Base-by-base conservation (phyloP, 306 rosid species). In the Styphnolobium japonicum region DNA sequence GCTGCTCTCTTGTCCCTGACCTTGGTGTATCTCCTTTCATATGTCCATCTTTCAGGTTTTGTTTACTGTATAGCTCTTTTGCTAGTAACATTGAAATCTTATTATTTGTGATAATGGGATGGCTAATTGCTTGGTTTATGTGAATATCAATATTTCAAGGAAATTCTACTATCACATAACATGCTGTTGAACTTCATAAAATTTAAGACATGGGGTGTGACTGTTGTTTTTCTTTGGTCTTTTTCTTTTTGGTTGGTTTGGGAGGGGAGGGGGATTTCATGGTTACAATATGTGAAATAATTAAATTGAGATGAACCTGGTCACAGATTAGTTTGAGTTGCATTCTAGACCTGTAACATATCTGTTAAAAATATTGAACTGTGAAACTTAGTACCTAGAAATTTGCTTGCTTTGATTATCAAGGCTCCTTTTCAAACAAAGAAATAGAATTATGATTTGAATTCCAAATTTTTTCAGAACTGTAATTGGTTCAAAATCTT, bases 1-100 rank as follows among this genome's bases (percentile, higher is more conserved):
- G 87, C 96, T 69, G 81, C 58, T 81, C 51, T 88, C 73, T 42
- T 77, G 81, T 92, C 89, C 83, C 88, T 92, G 82, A 95, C 98
- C 52, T 79, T 90, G 69, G 98, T 92, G 82, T 89, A 95, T 84
- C 92, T 95, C 82, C 95, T 95, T 69, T 93, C 98, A 34, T 95
- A 91, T 73, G 81, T 95, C 81, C 98, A 95, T 90, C 87, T 92
- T 71, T 91, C 98, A 91, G 98, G 98, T 95, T 43, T 73, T 81
- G 67, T 76, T 82, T 75, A 71, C 79, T 56, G 6, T 51, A 27
- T 46, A 43, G 22, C 4, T 25, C 43, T 12, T 75, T 63, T 64
- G n/a, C 63, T 16, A 56, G 62, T 64, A 36, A 63, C 19, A 48
- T 78, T 58, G 53, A 39, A 68, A 48, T 77, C 8, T 76, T 65